These are phyloP conservation scores for Tolypocladium tropicale DNA, from an alignment of 2,329 filamentous ascomycete species.

Conservation along the genomic window DNA sequence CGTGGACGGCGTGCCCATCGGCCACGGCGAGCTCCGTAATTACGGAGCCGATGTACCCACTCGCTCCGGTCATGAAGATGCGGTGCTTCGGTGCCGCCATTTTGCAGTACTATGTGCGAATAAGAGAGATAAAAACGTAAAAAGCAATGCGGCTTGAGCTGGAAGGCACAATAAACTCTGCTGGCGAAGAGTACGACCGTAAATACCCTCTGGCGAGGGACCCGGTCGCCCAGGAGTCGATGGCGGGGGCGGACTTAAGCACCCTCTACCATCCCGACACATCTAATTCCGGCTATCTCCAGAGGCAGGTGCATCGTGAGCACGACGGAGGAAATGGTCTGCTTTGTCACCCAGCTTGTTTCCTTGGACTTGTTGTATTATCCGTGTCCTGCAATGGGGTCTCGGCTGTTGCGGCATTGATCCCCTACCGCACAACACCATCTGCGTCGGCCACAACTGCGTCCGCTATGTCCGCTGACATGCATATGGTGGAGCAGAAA, in stretches of 20 bases:
- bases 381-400: no score
- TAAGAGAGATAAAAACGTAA: neutral
- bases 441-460: neutral
- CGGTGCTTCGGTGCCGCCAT: neutral
- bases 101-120: neutral
- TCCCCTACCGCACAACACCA: no score
- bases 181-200: neutral
- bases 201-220: neutral
- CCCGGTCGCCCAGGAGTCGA: neutral
- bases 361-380: no score
- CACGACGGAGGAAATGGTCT: neutral
- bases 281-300: neutral
- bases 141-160: neutral
- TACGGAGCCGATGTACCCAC: slow-evolving; percentile 26
- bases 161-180: neutral
- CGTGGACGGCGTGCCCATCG: slow-evolving; percentile 28
- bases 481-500: neutral
- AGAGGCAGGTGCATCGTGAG: neutral
- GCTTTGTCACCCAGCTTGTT: neutral
- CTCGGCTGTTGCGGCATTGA: no score
- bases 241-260: neutral
- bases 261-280: neutral
- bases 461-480: neutral
- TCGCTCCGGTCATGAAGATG: slow-evolving; percentile 29
- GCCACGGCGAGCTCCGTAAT: slow-evolving; percentile 24